These are phyloP conservation scores for Tolypocladium amazonense DNA, from an alignment of 2,329 filamentous ascomycete species.

Conservation along the genomic window DNA sequence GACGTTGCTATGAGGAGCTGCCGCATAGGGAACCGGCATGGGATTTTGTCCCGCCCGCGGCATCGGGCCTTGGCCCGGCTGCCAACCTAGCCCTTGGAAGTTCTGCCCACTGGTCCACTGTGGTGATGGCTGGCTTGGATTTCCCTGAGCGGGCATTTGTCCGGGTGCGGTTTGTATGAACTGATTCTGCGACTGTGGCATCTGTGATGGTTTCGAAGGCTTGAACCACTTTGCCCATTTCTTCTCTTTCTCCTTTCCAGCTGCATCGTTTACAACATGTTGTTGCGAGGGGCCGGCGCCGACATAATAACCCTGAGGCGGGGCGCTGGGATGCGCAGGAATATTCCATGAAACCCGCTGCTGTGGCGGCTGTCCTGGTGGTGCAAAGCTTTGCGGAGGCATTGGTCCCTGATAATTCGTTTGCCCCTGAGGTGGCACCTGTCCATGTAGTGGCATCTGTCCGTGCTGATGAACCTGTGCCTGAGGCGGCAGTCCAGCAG, in stretches of 20 bases:
- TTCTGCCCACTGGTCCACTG: constrained; percentile 2
- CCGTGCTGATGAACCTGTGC: neutral
- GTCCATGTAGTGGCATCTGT: neutral
- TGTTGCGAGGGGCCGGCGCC: neutral
- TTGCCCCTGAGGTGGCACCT: neutral
- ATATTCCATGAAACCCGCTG: neutral
- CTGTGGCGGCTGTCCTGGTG: neutral
- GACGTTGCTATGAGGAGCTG: neutral
- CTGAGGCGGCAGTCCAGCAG: neutral
- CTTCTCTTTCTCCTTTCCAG: constrained; percentile 12
- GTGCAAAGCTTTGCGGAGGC: neutral
- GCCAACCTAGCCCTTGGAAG: constrained; percentile 1
- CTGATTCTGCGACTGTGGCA: constrained; percentile 1
- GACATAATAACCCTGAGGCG: neutral
- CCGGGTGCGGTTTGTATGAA: neutral
- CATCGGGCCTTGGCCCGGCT: constrained; percentile 1
- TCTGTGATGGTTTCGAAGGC: constrained; percentile 8
- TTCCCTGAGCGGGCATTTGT: neutral
- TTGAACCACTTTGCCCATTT: constrained; percentile 20
- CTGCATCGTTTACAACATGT: neutral
- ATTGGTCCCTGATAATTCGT: neutral
- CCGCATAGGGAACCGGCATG: neutral
- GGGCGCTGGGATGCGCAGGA: neutral
- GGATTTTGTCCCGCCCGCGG: no score
- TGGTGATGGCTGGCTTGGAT: constrained; percentile 1